phyloP scores from a whole-genome alignment of 2,329 filamentous ascomycete species.

The Emericellopsis cladophorae region DNA sequence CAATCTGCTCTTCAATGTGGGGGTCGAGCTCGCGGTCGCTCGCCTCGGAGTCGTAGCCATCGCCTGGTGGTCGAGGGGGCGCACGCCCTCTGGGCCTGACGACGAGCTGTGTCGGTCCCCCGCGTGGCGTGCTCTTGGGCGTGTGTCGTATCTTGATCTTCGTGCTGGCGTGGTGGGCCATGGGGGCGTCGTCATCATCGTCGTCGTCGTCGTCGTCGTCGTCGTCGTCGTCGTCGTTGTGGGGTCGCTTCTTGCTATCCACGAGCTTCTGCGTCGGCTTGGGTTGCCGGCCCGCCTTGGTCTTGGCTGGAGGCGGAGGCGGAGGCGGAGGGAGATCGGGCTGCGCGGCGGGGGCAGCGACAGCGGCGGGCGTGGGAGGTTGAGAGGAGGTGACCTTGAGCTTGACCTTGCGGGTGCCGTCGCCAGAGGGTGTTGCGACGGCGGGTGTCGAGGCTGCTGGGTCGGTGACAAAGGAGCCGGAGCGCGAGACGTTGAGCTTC shows the following conservation, averaged over 20 bases:
- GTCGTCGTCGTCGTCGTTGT: conserved; percentile 40
- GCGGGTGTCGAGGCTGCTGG: conserved; percentile 3
- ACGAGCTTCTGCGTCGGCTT: conserved; percentile 46
- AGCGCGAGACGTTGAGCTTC: conserved; percentile 24
- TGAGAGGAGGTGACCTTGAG: conserved; percentile 26
- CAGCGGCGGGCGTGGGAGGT: conserved; percentile 1
- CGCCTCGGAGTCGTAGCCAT: conserved; percentile 93
- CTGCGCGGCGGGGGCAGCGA: not conserved
- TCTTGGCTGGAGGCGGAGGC: conserved; percentile 27
- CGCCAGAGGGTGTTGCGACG: conserved; percentile 10
- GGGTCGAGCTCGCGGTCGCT: conserved; percentile 84
- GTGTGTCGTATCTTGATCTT: conserved; percentile 40
- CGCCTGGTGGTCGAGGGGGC: conserved; percentile 60
- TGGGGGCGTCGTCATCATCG: conserved; percentile 25
- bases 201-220: conserved; percentile 36
- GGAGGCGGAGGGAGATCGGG: conserved; percentile 7
- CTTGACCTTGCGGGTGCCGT: conserved; percentile 24
- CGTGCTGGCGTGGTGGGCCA: conserved; percentile 24
- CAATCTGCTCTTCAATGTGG: conserved; percentile 76
- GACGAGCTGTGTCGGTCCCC: conserved; percentile 22
- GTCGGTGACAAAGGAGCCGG: conserved; percentile 19
- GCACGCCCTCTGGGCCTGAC: conserved; percentile 56
- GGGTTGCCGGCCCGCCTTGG: conserved; percentile 45
- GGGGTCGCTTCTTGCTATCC: conserved; percentile 48
- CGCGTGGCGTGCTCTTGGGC: conserved; percentile 18